Evolutionary conservation across 192 early-diverging fungal species (phyloP).

Genomic region (Gigaspora rosea): DNA sequence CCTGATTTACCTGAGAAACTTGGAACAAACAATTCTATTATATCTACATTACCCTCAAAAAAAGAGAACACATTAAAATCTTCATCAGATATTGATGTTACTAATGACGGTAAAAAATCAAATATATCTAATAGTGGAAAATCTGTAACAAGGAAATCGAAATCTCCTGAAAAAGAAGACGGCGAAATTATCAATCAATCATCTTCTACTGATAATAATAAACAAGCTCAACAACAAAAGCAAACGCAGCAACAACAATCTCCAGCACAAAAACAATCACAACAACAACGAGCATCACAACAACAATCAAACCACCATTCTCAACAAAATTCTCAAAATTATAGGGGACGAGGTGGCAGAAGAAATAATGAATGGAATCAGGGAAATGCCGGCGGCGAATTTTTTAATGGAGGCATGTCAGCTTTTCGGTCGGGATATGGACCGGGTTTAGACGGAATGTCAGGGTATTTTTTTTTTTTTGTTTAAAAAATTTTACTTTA

Average conservation of each 20-base stretch:
- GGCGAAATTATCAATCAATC: not conserved
- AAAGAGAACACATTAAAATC: not conserved
- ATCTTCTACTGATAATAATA: not conserved
- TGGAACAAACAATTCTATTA: conserved; percentile 4
- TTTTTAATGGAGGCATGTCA: conserved; percentile 10
- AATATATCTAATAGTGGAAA: not conserved
- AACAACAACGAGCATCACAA: not conserved
- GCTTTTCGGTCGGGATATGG: conserved; percentile 14
- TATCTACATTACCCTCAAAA: not conserved
- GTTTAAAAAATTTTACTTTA: too few relatives aligned
- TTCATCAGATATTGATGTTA: not conserved
- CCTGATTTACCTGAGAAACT: not conserved
- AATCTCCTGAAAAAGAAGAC: conserved; percentile 21
- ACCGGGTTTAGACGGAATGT: conserved; percentile 8
- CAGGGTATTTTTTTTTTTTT: not conserved
- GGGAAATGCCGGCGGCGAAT: not conserved
- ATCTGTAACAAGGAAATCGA: not conserved
- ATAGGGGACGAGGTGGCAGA: conserved; percentile 1
- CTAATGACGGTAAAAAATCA: not conserved
- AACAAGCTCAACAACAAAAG: not conserved
- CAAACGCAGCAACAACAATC: conserved; percentile 7
- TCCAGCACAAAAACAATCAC: not conserved
- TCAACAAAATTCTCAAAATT: conserved; percentile 11
- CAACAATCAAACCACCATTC: not conserved
- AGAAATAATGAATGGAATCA: conserved; percentile 8